Percentiles rank a stretch among this genome's conserved stretches.
Conservation (phyloP, 2,329 filamentous ascomycete genomes). For the Pezicula rhizophila region DNA sequence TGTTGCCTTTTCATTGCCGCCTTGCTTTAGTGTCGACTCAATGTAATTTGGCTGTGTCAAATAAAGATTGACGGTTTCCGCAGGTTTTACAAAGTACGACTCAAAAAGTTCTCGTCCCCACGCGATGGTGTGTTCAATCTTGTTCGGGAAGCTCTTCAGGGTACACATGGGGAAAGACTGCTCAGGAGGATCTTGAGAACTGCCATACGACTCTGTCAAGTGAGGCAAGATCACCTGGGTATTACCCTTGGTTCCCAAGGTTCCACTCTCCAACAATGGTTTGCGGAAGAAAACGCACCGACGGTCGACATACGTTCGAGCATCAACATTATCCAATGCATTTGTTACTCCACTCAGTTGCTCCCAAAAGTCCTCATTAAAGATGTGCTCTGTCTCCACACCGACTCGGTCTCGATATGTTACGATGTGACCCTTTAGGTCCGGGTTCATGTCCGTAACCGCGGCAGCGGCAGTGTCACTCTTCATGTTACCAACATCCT, state of each 20-base stretch:
- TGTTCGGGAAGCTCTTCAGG: conserved; percentile 92
- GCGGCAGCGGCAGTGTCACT: conserved; percentile 87
- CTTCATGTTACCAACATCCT: conserved; percentile 94
- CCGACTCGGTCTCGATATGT: conserved; percentile 86
- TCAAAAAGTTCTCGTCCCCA: conserved; percentile 97
- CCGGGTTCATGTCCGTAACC: conserved; percentile 94
- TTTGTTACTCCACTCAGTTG: conserved; percentile 88
- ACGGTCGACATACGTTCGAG: conserved; percentile 90
- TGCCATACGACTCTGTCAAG: conserved; percentile 94
- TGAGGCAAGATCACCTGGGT: conserved; percentile 90
- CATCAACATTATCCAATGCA: conserved; percentile 94
- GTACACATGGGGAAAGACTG: conserved; percentile 99
- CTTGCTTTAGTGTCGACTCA: conserved; percentile 79
- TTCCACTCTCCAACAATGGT: conserved; percentile 91
- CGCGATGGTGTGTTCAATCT: conserved; percentile 97
- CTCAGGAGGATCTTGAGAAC: conserved; percentile 94
- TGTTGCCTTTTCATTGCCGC: conserved; percentile 90
- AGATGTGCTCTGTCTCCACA: conserved; percentile 84
- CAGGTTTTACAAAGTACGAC: conserved; percentile 84
- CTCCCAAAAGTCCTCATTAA: conserved; percentile 91
- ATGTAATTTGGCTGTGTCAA: conserved; percentile 88
- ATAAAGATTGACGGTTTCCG: conserved; percentile 91
- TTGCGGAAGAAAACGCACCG: conserved; percentile 98
- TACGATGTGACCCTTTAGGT: conserved; percentile 78
- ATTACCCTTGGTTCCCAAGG: conserved; percentile 97